Base-by-base conservation (phyloP, 2,329 filamentous ascomycete genomes). In the Diaporthe australafricana region DNA sequence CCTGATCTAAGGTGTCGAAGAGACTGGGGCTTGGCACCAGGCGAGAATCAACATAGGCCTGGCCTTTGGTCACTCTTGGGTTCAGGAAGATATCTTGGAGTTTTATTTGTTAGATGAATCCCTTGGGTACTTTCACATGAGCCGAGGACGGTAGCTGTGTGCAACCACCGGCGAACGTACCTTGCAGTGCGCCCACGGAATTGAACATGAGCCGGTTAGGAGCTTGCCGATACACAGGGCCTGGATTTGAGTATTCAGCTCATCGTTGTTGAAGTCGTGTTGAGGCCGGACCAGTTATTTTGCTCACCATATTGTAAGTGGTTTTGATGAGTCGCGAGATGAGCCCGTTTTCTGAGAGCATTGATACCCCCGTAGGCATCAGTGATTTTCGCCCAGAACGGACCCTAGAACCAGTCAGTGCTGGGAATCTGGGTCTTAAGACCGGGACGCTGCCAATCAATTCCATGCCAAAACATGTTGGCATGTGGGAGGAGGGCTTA, bases 1-100 rank as follows among this genome's bases (percentile, higher is more conserved):
- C 25, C 40, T 69, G 66, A n/a, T 69, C 66, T 14, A 69, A 16
- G n/a, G 66, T 69, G 52, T 69, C 66, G 14, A 69, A 69, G 7
- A 69, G 38, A 40, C 66, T 69, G 0, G 66, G 38, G n/a, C 20
- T 48, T n/a, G 38, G 38, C 20, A 69, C 35, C 17, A 69, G 45
- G 25, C 66, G 66, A 12, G 66, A 69, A 16, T 69, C 66, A 20
- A 57, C 66, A 27, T 69, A 60, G 8, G 66, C 66, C 25, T 69
- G 66, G 12, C 66, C 66, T 48, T 69, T 69, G 1, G 66, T 69
- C 38, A 69, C 66, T 6, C 40, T 38, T 5, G 66, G 53, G 30
- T 57, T 69, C 48, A 56, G 50, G 22, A 55, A 68, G 8, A 68
- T 68, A 22, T 68, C 65, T 68, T 42, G 4, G n/a, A n/a, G n/a